Base-by-base conservation (phyloP, 2,329 filamentous ascomycete genomes). In the Ceratocystis destructans region DNA sequence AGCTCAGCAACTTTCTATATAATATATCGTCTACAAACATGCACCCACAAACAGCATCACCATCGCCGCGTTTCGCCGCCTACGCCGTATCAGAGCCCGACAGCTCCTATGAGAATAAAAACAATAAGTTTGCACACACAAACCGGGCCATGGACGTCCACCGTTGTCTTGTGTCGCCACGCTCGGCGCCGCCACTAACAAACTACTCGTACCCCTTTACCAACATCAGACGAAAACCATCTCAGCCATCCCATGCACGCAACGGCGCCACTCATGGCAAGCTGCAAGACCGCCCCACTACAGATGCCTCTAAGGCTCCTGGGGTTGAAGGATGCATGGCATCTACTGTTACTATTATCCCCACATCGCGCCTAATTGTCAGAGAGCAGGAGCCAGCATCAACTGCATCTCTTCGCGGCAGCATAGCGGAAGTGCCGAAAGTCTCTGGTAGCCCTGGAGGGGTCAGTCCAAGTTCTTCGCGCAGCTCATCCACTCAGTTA, bases 131-230 rank as follows among this genome's bases (percentile, higher is more conserved):
- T 17, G 5, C 4, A n/a, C 55, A 22, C 20, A 20, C 20, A 6
- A 8, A 20, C 15, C 55, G 55, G 55, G 6, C 55, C 4, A n/a
- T 59, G 6, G 17, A 59, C 28, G 33, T 37, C 28, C 28, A 20
- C 6, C 55, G 6, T n/a, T 12, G 25, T 12, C 1, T 37, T 5
- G 17, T 37, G 28, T 59, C 55, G 8, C 55, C 55, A 33, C 1
- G 28, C 25, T 33, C 28, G 20, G 12, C 12, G 12, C 31, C 55
- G 8, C 31, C 55, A 20, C 28, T n/a, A 37, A 37, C 55, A 59
- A 59, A 59, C 55, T 59, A 59, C 28, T 59, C 55, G 15, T 59
- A 59, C n/a, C 55, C 55, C 17, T 59, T 59, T 59, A 59, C 55
- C 5, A 15, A 37, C 55, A 59, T 59, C 17, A n/a, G 55, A 59